Base-by-base conservation (phyloP, 345 rosid genomes). In the Pistacia integerrima region DNA sequence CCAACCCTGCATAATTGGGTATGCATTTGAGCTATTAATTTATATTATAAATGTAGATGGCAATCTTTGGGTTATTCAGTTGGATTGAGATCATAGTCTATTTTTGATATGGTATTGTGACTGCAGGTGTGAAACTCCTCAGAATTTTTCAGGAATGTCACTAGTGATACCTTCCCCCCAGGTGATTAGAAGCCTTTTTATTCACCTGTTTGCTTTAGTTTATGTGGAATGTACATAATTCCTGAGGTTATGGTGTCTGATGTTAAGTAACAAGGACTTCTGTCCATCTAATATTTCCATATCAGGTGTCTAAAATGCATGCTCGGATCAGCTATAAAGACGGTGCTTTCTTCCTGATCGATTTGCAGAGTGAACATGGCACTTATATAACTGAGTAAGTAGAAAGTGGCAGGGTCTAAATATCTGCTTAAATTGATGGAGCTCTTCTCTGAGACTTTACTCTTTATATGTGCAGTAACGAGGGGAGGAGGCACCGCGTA, bases 321-420 rank as follows among this genome's bases (percentile, higher is more conserved):
- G 99, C 97, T 12, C 90, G 81, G 25, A 85, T 93, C 67, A 85
- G 59, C 84, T 91, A 89, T 75, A 92, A 91, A 82, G 91, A 90
- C 11, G 97, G 95, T 57, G 87, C 88, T 59, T 96, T 91, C 78
- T 90, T 82, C 79, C 36, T 96, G 60, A 83, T 79, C 59, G 99
- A 93, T 89, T 82, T 93, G 73, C 67, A 55, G 70, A 96, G 98
- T 51, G 78, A 92, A 73, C 84, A 90, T 64, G 98, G 99, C 1
- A 91, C 97, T 64, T 93, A 79, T 78, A 79, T 93, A 64, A 83
- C 86, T 8, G 87, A 88, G 99, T 96, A 88, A 91, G 98, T 79
- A 57, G 7, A 36, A 20, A 41, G 4, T 41, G 55, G 22, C 49
- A 3, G 4, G 13, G 54, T 55, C 44, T 62, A 62, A 59, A 49